Percentiles rank a stretch among this genome's conserved stretches.
phyloP scores from a whole-genome alignment of 1,284 basidiomycete genomes.

The Anthracocystis panici-leucophaei region DNA sequence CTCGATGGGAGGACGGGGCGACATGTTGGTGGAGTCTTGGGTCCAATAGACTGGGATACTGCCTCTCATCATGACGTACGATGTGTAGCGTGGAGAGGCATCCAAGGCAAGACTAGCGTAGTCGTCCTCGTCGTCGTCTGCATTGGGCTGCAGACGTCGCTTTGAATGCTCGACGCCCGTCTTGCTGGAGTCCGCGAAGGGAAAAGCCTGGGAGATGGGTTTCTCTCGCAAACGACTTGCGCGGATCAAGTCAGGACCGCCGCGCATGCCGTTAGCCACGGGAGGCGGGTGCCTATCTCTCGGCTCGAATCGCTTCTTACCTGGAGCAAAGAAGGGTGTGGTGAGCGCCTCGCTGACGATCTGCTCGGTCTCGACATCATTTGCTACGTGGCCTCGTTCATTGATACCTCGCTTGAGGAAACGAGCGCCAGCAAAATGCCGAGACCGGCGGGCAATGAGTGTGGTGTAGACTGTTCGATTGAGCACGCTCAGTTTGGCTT shows the following conservation, averaged over 20 bases:
- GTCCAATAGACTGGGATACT: slow-evolving; percentile 97
- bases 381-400: slow-evolving; percentile 91
- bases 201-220: slow-evolving; percentile 6
- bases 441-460: slow-evolving; percentile 90
- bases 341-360: slow-evolving; percentile 94
- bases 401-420: slow-evolving; percentile 96
- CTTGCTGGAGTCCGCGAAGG: not conserved
- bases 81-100: slow-evolving; percentile 83
- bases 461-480: slow-evolving; percentile 92
- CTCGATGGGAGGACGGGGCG: slow-evolving; percentile 92
- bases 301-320: slow-evolving; percentile 26
- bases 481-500: slow-evolving; percentile 93
- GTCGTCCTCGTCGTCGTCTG: slow-evolving; percentile 27
- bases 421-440: slow-evolving; percentile 94
- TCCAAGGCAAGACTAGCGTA: slow-evolving; percentile 29
- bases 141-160: not conserved
- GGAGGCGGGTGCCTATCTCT: slow-evolving; percentile 15
- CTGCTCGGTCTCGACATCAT: slow-evolving; percentile 99
- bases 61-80: slow-evolving; percentile 95
- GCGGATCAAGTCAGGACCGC: slow-evolving; percentile 21
- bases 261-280: slow-evolving; percentile 3
- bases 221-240: slow-evolving; percentile 41
- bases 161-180: not conserved
- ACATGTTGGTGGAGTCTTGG: slow-evolving; percentile 91
- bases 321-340: slow-evolving; percentile 71